Evolutionary conservation across 768 basidiomycete genomes (phyloP), one percentile per base, ranked within the genome.

Genomic region (Saitozyma sp.): DNA sequence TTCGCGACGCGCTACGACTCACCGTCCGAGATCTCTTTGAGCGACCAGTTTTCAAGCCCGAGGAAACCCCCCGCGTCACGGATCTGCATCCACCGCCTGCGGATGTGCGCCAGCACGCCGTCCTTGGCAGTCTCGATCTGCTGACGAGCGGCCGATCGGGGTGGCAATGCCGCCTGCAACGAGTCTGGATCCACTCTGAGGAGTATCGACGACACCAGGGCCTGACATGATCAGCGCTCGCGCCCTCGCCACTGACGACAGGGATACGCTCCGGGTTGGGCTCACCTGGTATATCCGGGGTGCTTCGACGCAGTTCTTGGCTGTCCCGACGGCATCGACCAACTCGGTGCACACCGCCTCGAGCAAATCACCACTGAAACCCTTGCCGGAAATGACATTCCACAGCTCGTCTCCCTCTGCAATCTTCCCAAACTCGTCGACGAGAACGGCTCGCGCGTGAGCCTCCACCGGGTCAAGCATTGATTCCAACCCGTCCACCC

Each of bases 1-100:
- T 29, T 5, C 29, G 29, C 29, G 29, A 29, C 29, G 29, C 29
- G 29, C 29, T 29, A 29, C 29, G 29, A 83, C 89, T 69, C 65
- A 90, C 91, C 84, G 71, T 89, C 86, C 48, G 86, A 85, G 46
- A 98, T 91, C 73, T 97, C 95, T 75, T 91, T 88, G 58, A 94
- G 76, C 0, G 89, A 87, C 91, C 92, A 96, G 5, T 84, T 84
- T 54, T 95, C 91, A n/a, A 98, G 82, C 5, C 80, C 74, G 55
- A 89, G 87, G 69, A 97, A 95, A 0, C 90, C 91, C n/a, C 86
- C 85, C 55, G 87, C 86, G 54, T 88, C 86, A 11, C 88, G 84
- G 38, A 92, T 85, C 11, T 82, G 83, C 50, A 88, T 72, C 92
- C 91, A 96, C 5, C 89, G 85, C 62, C 87, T 86, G 8, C 86